Evolutionary conservation across 257 asterid species (phyloP).

Genomic region (Schizonepeta tenuifolia): DNA sequence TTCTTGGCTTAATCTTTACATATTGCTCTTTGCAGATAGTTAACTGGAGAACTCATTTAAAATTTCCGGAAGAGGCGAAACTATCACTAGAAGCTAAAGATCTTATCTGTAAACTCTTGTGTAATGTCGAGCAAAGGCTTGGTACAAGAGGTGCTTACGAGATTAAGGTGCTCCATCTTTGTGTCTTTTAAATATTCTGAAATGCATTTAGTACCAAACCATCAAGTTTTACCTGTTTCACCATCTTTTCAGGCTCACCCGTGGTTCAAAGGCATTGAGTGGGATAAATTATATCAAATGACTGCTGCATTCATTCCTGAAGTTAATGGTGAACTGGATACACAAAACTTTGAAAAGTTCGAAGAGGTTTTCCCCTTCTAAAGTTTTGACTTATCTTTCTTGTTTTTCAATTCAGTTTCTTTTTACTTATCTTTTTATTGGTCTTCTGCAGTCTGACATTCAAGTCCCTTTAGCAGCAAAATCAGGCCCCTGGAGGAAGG

Average conservation of each 20-base stretch:
- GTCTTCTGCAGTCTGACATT: conserved; percentile 65
- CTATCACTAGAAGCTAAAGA: conserved; percentile 89
- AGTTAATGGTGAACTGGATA: conserved; percentile 93
- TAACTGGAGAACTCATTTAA: conserved; percentile 91
- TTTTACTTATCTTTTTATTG: conserved; percentile 28
- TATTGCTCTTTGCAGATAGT: conserved; percentile 67
- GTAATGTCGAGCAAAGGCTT: conserved; percentile 94
- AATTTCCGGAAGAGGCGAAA: conserved; percentile 97
- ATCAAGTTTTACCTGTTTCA: conserved; percentile 27
- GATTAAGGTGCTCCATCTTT: conserved; percentile 65
- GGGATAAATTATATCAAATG: conserved; percentile 86
- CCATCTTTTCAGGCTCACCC: conserved; percentile 78
- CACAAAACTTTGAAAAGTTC: conserved; percentile 97
- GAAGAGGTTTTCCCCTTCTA: conserved; percentile 70
- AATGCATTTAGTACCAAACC: conserved; percentile 15
- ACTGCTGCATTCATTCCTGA: conserved; percentile 96
- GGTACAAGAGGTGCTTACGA: conserved; percentile 93
- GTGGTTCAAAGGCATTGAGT: conserved; percentile 84
- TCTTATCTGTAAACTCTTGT: conserved; percentile 88
- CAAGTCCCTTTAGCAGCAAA: conserved; percentile 64
- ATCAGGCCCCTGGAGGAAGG: conserved; percentile 99
- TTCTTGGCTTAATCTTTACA: conserved; percentile 13
- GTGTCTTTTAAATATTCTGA: conserved; percentile 22
- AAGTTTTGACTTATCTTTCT: conserved; percentile 22
- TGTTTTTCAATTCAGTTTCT: conserved; percentile 3